phyloP scores from a whole-genome alignment of 1,139 yeast genomes.

The Saccharomycopsis hybrid region DNA sequence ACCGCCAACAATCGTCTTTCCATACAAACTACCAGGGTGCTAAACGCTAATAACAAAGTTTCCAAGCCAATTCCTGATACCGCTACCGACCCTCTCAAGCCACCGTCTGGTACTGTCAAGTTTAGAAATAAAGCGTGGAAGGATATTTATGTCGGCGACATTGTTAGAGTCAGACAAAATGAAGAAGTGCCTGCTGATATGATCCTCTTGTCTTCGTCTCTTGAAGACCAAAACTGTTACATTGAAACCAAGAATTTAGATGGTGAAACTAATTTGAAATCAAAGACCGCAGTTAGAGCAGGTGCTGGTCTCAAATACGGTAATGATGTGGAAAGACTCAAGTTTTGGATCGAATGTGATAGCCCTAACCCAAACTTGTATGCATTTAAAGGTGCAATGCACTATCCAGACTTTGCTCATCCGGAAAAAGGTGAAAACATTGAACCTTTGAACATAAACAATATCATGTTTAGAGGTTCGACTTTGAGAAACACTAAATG shows the following conservation, averaged over 20 bases:
- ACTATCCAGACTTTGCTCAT: slow-evolving; percentile 30
- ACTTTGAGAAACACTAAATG: slow-evolving; percentile 86
- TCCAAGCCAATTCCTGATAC: slow-evolving; percentile 18
- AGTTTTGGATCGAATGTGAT: slow-evolving; percentile 85
- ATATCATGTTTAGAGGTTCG: slow-evolving; percentile 81
- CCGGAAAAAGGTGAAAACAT: slow-evolving; percentile 35
- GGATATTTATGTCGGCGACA: slow-evolving; percentile 81
- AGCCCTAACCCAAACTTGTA: slow-evolving; percentile 82
- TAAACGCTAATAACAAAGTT: slow-evolving; percentile 6
- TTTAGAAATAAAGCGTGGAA: slow-evolving; percentile 83
- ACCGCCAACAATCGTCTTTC: slow-evolving; percentile 11
- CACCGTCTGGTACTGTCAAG: slow-evolving; percentile 33
- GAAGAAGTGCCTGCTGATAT: slow-evolving; percentile 95
- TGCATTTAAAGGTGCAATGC: slow-evolving; percentile 59
- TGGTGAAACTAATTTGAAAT: slow-evolving; percentile 92
- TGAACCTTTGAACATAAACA: slow-evolving; percentile 77
- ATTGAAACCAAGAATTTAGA: slow-evolving; percentile 92
- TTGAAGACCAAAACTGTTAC: slow-evolving; percentile 83
- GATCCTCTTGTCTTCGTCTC: slow-evolving; percentile 72
- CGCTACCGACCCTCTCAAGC: slow-evolving; percentile 26
- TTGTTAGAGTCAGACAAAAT: slow-evolving; percentile 74
- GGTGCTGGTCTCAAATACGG: slow-evolving; percentile 62
- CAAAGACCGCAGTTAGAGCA: slow-evolving; percentile 64
- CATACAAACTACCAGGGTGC: slow-evolving; percentile 12
- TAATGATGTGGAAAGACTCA: slow-evolving; percentile 64